These are phyloP conservation scores for Passalora sequoiae DNA, from an alignment of 2,329 filamentous ascomycete species.

Conservation along the genomic window DNA sequence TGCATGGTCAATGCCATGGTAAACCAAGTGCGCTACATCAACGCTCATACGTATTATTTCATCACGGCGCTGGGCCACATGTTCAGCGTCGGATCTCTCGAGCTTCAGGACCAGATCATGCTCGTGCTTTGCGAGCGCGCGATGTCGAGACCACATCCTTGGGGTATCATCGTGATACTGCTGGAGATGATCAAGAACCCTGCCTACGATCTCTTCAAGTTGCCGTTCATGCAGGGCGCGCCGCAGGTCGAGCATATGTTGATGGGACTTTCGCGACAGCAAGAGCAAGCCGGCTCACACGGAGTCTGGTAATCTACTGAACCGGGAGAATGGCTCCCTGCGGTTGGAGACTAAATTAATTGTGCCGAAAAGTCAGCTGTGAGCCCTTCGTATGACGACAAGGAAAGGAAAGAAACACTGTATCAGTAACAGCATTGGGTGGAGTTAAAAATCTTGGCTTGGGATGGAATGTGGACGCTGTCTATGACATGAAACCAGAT, in stretches of 20 bases:
- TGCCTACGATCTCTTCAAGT: constrained; percentile 84
- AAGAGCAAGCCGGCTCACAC: constrained; percentile 18
- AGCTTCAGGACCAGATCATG: constrained; percentile 86
- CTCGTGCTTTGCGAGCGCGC: constrained; percentile 83
- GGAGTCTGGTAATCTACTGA: constrained; percentile 11
- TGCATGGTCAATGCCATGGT: constrained; percentile 77
- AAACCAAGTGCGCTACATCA: constrained; percentile 88
- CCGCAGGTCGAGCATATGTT: constrained; percentile 62
- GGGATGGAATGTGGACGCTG: background rate
- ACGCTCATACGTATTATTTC: constrained; percentile 88
- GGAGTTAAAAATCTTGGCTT: background rate
- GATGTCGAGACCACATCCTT: constrained; percentile 87
- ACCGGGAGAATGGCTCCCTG: background rate
- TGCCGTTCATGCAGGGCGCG: constrained; percentile 83
- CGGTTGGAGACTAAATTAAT: too few relatives aligned
- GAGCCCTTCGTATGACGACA: constrained; percentile 23
- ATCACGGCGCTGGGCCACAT: constrained; percentile 77
- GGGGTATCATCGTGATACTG: constrained; percentile 85
- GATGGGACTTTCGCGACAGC: constrained; percentile 27
- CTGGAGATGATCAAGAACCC: constrained; percentile 88
- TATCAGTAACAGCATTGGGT: background rate
- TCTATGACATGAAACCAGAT: background rate
- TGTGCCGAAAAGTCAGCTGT: constrained; percentile 6
- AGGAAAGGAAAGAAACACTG: constrained; percentile 12
- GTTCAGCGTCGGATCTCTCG: constrained; percentile 62